Base-by-base conservation (phyloP, 257 asterid species). In the Lycium barbarum region DNA sequence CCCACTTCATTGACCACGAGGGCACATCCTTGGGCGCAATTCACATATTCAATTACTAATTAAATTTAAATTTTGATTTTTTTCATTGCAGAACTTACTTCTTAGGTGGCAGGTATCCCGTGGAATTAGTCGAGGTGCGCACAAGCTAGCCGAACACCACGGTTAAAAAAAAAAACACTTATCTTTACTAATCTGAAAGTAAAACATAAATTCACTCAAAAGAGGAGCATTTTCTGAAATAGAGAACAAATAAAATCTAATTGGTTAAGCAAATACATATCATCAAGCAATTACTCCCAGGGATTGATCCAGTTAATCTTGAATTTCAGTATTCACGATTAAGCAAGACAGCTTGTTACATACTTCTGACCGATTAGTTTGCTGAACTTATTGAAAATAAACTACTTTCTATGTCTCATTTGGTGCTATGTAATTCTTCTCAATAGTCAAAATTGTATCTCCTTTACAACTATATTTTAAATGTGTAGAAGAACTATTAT, bases 161-260 rank as follows among this genome's bases (percentile, higher is more conserved):
- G 1, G 33, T 26, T 26, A 26, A 26, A 26, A 26, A 26, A 26
- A 26, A 26, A 26, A 26, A 26, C 0, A 26, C 33, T 26, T 26
- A 26, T 26, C 33, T 72, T 68, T 72, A 45, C 36, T 45, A 72
- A 45, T 45, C 11, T 72, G 58, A 72, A 72, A 72, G 33, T 51
- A 71, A 72, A 20, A 72, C 38, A 73, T 58, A 73, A 20, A 47
- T 73, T 73, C 58, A 45, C 47, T 6, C 18, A 45, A 47, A 47
- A 20, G n/a, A 73, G 80, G 38, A 73, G 18, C 62, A 49, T 22
- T 74, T 74, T 51, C 81, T 26, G 13, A 74, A 51, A 7, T 13
- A 74, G 78, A 74, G 18, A 74, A 49, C 22, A 71, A 71, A 71
- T 15, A 74, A 74, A 15, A 49, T 74, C 14, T 74, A 74, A 7